These are phyloP conservation scores for Hypoxylon crocopeplum DNA, from an alignment of 495 filamentous ascomycete species.

Conservation along the genomic window DNA sequence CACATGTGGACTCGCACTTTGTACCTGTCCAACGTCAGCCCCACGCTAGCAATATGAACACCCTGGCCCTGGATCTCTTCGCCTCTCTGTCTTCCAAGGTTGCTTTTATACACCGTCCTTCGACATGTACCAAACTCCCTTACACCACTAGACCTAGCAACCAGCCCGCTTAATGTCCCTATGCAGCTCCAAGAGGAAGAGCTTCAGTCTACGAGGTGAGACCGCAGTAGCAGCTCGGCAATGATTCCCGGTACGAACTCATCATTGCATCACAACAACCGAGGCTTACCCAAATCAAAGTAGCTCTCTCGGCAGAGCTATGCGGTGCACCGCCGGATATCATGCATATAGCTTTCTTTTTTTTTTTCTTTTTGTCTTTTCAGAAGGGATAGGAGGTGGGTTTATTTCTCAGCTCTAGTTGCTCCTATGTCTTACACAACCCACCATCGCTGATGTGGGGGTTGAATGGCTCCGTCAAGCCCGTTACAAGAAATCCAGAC, in stretches of 20 bases:
- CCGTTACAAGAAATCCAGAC: slow-evolving; percentile 13
- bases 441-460: slow-evolving; percentile 15
- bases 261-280: slow-evolving; percentile 5
- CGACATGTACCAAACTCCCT: slow-evolving; percentile 19
- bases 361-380: slow-evolving; percentile 8
- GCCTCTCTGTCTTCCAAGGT: too few species aligned
- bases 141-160: slow-evolving; percentile 6
- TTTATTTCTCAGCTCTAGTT: slow-evolving; percentile 9
- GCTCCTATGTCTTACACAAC: slow-evolving; percentile 22
- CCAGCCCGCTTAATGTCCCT: background rate
- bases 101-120: slow-evolving; percentile 11
- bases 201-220: slow-evolving; percentile 1
- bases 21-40: too few species aligned
- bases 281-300: slow-evolving; percentile 7
- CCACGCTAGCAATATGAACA: too few species aligned
- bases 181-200: background rate
- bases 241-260: background rate
- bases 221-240: slow-evolving; percentile 7
- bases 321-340: background rate
- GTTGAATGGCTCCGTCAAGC: background rate
- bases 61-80: too few species aligned
- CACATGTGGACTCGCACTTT: too few species aligned
- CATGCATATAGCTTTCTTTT: background rate
- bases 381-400: slow-evolving; percentile 18
- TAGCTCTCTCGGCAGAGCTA: slow-evolving; percentile 19